phyloP scores from a whole-genome alignment of 2,329 filamentous ascomycete genomes.

The Aciculosporium take region DNA sequence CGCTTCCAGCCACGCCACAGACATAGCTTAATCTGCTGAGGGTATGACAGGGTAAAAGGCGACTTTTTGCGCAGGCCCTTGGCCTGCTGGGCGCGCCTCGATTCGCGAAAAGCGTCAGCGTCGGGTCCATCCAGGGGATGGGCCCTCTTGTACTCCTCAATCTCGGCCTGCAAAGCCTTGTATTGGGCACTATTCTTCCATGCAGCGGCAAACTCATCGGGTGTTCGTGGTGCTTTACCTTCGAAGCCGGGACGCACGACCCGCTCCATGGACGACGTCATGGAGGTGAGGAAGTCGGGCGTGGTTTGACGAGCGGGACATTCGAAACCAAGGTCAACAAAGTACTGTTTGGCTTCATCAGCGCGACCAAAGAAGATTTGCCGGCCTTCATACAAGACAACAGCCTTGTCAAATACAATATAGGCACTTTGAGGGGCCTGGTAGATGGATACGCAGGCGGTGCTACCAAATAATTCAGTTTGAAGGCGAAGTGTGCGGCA shows the following conservation, averaged over 20 bases:
- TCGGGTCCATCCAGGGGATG: constrained; percentile 43
- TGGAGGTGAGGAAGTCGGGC: constrained; percentile 58
- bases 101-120: constrained; percentile 41
- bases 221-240: constrained; percentile 40
- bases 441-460: constrained; percentile 60
- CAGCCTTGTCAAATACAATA: constrained; percentile 47
- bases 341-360: constrained; percentile 47
- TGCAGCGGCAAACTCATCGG: constrained; percentile 44
- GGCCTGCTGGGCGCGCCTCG: constrained; percentile 39
- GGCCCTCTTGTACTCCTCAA: constrained; percentile 37
- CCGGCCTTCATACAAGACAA: constrained; percentile 44
- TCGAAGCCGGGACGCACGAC: constrained; percentile 41
- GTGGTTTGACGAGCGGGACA: constrained; percentile 53
- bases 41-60: constrained; percentile 68
- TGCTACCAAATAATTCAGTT: constrained; percentile 51
- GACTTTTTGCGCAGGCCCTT: constrained; percentile 50
- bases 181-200: constrained; percentile 44
- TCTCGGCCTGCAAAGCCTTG: constrained; percentile 35
- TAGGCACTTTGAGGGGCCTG: constrained; percentile 53
- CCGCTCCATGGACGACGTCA: constrained; percentile 47
- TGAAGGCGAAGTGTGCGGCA: constrained; percentile 54
- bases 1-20: constrained; percentile 68
- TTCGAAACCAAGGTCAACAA: constrained; percentile 51
- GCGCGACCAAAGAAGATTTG: constrained; percentile 51
- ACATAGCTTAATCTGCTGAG: constrained; percentile 64